Base-by-base conservation (phyloP, 345 rosid species). In the Viola odorata region DNA sequence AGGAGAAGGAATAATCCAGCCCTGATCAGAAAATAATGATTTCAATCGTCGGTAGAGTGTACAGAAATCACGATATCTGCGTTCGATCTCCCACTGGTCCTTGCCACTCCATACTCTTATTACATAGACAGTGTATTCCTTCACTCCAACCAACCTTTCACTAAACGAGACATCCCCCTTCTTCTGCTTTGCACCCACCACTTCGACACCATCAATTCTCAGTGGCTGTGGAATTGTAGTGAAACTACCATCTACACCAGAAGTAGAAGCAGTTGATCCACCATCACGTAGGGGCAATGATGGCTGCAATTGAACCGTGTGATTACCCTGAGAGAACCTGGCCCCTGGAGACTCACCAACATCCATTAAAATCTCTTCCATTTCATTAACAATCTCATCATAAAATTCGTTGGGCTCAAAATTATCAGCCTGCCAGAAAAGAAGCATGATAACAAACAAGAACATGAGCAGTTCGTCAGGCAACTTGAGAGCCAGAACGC, bases 101-200 rank as follows among this genome's bases (percentile, higher is more conserved):
- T 78, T 67, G 67, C 94, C 91, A 55, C 91, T 77, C 89, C 88
- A 79, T 67, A 90, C 91, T 67, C 73, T 85, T 73, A 94, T 82
- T 73, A 62, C 66, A 75, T 94, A 91, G 14, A 88, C 88, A 17
- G 96, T 91, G 68, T 85, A 94, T 75, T 88, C 92, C 81, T 80
- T 91, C 54, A 94, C 96, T 14, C 99, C 97, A 75, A 94, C 96
- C 69, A 94, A 80, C 69, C 95, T 91, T 77, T 94, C 99, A 68
- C 95, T 82, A 50, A 94, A 66, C 3, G 97, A 94, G 60, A 94
- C 92, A 64, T 94, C 83, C 36, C 99, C 99, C 74, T 78, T 84
- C 85, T 82, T 86, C 78, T 88, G 91, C 81, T 82, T 88, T 62
- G 92, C 96, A 49, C 96, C 99, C 4, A 91, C 79, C 62, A 91